These are phyloP conservation scores for Acer campestre DNA, from an alignment of 345 rosid species.

Conservation along the genomic window DNA sequence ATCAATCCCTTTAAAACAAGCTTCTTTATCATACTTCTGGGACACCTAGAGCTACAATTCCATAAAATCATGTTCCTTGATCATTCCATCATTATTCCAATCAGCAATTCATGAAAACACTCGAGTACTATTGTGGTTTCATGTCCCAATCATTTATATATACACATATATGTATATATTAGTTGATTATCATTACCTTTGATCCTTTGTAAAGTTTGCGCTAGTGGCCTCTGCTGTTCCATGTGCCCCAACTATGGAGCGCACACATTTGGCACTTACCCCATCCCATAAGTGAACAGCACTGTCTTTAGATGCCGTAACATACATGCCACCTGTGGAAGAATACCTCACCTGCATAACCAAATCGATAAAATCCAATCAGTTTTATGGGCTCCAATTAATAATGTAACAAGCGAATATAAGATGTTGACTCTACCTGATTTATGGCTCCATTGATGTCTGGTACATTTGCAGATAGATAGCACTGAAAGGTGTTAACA, in stretches of 20 bases:
- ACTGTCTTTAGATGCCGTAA: constrained; percentile 88
- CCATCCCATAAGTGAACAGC: constrained; percentile 79
- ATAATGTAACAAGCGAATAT: constrained; percentile 8
- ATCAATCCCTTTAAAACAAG: neutral
- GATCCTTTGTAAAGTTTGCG: constrained; percentile 75
- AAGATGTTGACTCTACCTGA: constrained; percentile 52
- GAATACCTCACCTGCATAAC: constrained; percentile 79
- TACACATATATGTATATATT: neutral
- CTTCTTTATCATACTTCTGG: neutral
- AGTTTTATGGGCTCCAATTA: neutral
- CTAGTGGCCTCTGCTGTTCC: constrained; percentile 75
- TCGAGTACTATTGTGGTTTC: neutral
- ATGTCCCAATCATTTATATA: neutral
- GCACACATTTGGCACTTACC: constrained; percentile 62
- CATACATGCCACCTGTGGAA: constrained; percentile 72
- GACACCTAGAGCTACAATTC: neutral
- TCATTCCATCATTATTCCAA: neutral
- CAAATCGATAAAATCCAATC: constrained; percentile 12
- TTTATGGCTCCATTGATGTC: constrained; percentile 77
- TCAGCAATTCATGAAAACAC: constrained; percentile 5
- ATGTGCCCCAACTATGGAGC: constrained; percentile 69
- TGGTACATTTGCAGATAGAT: constrained; percentile 58
- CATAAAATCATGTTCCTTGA: neutral
- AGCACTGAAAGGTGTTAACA: constrained; percentile 76
- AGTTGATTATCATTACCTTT: constrained; percentile 47